Evolutionary conservation across 148 eudicot species (phyloP).

Genomic region (Agrostemma githago): DNA sequence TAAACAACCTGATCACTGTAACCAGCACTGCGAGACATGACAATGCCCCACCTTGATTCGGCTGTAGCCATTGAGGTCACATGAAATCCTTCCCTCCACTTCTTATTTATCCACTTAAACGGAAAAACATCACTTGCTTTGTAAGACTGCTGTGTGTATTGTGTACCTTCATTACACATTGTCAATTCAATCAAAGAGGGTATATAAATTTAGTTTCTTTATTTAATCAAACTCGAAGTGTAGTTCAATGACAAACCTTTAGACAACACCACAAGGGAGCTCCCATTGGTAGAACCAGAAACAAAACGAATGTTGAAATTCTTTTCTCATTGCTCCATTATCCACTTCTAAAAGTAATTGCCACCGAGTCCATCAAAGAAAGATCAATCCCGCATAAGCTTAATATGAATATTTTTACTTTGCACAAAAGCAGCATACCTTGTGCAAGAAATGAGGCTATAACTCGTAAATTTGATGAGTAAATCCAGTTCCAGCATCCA

Average conservation of each 20-base stretch:
- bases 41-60: slow-evolving; percentile 88
- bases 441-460: slow-evolving; percentile 69
- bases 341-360: slow-evolving; percentile 49
- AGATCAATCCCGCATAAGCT: background rate
- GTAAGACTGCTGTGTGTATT: slow-evolving; percentile 87
- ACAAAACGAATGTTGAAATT: slow-evolving; percentile 48
- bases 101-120: slow-evolving; percentile 86
- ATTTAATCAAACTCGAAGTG: too few species aligned
- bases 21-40: slow-evolving; percentile 87
- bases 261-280: slow-evolving; percentile 55
- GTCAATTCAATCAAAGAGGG: too few species aligned
- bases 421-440: slow-evolving; percentile 35
- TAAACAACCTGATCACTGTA: slow-evolving; percentile 68
- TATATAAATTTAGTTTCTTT: too few species aligned
- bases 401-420: background rate
- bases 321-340: slow-evolving; percentile 66
- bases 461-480: slow-evolving; percentile 69
- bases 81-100: slow-evolving; percentile 90
- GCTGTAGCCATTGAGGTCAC: slow-evolving; percentile 96
- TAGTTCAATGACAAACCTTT: slow-evolving; percentile 28
- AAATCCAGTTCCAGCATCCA: slow-evolving; percentile 93
- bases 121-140: slow-evolving; percentile 95
- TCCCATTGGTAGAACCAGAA: slow-evolving; percentile 45
- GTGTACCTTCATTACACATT: slow-evolving; percentile 44
- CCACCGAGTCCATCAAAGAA: background rate